A percentile compares a stretch with the other conserved stretches of the same genome.
These are phyloP conservation scores for Colletotrichum falcatum DNA, from an alignment of 2,329 filamentous ascomycete genomes.

Conservation along the genomic window DNA sequence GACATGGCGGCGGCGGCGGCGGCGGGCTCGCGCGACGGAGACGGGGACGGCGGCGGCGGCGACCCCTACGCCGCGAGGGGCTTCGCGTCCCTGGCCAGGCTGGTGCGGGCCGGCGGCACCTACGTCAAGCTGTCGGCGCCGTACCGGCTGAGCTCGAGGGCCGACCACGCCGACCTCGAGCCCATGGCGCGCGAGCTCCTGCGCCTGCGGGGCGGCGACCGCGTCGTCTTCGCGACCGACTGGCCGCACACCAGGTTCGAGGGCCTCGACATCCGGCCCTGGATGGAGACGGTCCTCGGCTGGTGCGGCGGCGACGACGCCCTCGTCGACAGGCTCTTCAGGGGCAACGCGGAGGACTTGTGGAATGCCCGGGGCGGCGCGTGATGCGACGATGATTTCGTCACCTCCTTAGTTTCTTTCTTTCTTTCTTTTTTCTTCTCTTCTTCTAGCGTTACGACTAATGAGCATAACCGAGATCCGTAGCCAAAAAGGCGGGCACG, in stretches of 20 bases:
- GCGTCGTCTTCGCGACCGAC: conserved; percentile 70
- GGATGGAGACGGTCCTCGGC: conserved; percentile 64
- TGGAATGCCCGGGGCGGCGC: conserved; percentile 44
- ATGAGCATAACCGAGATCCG: conserved; percentile 5
- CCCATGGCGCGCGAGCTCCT: conserved; percentile 63
- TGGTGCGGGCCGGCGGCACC: conserved; percentile 60
- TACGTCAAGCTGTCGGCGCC: conserved; percentile 71
- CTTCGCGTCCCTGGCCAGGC: conserved; percentile 59
- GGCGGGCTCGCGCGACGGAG: too few relatives aligned
- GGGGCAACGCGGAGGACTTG: conserved; percentile 66
- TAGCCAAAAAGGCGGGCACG: not conserved
- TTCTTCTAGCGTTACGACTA: not conserved
- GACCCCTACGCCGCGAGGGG: conserved; percentile 61
- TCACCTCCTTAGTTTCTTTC: not conserved
- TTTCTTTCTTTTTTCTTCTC: not conserved
- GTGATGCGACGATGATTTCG: not conserved
- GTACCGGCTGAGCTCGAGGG: conserved; percentile 64
- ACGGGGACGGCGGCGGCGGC: conserved; percentile 38
- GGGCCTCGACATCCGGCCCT: conserved; percentile 65
- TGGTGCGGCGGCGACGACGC: conserved; percentile 61
- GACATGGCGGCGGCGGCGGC: conserved; percentile 30
- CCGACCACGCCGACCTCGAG: conserved; percentile 58
- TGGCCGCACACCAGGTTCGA: conserved; percentile 75
- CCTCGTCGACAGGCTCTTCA: conserved; percentile 64
- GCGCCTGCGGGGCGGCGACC: conserved; percentile 53